Evolutionary conservation across 208 protist species (phyloP), one percentile per base, ranked within the genome.

Genomic region (Leptomonas seymouri): DNA sequence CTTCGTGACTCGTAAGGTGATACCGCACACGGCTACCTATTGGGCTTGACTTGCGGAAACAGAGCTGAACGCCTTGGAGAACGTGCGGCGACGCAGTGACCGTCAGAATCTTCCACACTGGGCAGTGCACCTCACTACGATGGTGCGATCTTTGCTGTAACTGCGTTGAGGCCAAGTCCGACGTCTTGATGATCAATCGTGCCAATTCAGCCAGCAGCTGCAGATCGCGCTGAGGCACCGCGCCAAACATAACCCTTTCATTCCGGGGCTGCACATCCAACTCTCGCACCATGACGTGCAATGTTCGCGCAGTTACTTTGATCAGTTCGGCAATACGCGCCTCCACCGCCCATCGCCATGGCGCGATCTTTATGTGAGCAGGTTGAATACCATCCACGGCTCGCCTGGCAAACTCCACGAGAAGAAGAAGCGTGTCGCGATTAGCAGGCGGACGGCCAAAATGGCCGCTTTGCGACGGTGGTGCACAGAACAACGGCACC

Each of bases 21-120:
- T 58, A 39, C 20, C 78, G 74, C 8, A 93, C 71, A 2, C 84
- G 82, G 28, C 68, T 80, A 15, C 84, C 75, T 12, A 93, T 72
- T 0, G 62, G 48, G 54, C 65, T 84, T 34, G 28, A 48, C 27
- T 60, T 36, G 50, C 42, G 41, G 57, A 74, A 87, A 63, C 64
- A 93, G 21, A 71, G 44, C 4, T 76, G 75, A 5, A 90, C 55
- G 0, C 61, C 56, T 20, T 60, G 53, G 1, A 70, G 45, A 0
- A 61, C 42, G 44, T 39, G 71, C 5, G 71, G 71, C 5, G 71
- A 77, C 28, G 57, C 48, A 7, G 57, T 71, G 5, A 39, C 9
- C 0, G 64, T 67, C 30, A 77, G 36, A 20, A 60, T 21, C 6
- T 44, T 23, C 71, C 71, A 77, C 64, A 71, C 70, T 0, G 48